Evolutionary conservation across 306 rosid genomes (phyloP), one percentile per base, ranked within the genome.

Genomic region (Ziziphus jujuba): DNA sequence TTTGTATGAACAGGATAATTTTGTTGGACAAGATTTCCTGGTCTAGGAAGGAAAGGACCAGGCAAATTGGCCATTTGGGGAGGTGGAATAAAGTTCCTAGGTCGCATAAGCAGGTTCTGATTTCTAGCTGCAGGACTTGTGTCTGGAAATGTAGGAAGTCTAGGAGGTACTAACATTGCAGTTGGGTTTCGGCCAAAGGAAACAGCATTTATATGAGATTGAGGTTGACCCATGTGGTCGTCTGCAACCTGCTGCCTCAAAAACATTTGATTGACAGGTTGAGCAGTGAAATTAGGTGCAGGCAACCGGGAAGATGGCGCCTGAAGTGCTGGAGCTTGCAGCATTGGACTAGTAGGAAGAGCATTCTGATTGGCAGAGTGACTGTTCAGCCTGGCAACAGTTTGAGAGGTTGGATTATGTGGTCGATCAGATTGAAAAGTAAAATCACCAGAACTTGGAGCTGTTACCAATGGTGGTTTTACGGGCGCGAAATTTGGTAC

Each of bases 361-460:
- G 73, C 71, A 65, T 75, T 84, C 52, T 72, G 88, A 14, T 44
- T 19, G 52, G 79, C 59, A 67, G 75, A 66, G 36, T 83, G 87
- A 65, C 59, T 75, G 82, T 70, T 82, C 40, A 76, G 76, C 49
- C 75, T 79, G 45, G 82, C 70, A 63, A 62, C 58, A 47, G 61
- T 66, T 77, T 86, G 88, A 75, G 75, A 36, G 72, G 85, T 76
- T 75, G 80, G 59, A 75, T 75, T 78, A 45, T 56, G 85, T 0
- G 85, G 91, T 44, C 65, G 60, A 43, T 70, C 90, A 20, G 85
- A 81, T 57, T 77, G 96, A 73, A 90, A 93, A 61, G 89, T 84
- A 69, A 90, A 88, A 80, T 84, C 75, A 15, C 87, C 85, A 12
- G 90, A 79, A 73, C 74, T 80, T 63, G 90, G 80, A 70, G 83